A percentile compares a stretch with the other conserved stretches of the same genome.
phyloP scores from a whole-genome alignment of 352 stramenopile species.

The Globisporangium spinosum region DNA sequence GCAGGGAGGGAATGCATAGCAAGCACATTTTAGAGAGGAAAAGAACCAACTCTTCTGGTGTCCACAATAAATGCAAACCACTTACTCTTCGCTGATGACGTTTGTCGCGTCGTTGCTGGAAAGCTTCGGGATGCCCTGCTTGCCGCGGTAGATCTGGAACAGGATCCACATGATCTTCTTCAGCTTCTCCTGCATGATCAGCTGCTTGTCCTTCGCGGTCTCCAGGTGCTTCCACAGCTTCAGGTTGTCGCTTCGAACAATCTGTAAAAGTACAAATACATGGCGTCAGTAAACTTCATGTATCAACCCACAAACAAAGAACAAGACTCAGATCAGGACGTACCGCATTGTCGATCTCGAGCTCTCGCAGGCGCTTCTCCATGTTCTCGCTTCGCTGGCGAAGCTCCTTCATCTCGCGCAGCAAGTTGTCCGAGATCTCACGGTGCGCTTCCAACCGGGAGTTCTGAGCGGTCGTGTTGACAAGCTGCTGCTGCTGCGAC shows the following conservation, averaged over 20 bases:
- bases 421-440: conserved; percentile 73
- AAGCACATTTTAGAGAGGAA: conserved; percentile 26
- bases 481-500: conserved; percentile 35
- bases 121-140: conserved; percentile 76
- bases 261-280: conserved; percentile 25
- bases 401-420: conserved; percentile 84
- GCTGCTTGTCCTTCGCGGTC: conserved; percentile 81
- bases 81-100: conserved; percentile 81
- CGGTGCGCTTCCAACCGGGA: conserved; percentile 65
- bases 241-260: conserved; percentile 84
- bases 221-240: conserved; percentile 89
- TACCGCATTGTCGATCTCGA: conserved; percentile 87
- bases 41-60: conserved; percentile 12
- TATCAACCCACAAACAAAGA: neutral
- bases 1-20: conserved; percentile 13
- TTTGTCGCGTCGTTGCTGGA: conserved; percentile 47
- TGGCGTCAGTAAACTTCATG: neutral
- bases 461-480: conserved; percentile 52
- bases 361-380: conserved; percentile 80
- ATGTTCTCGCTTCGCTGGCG: conserved; percentile 81
- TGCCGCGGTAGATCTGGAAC: conserved; percentile 87
- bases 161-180: conserved; percentile 92
- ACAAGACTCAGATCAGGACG: conserved; percentile 4
- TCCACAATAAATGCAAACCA: conserved; percentile 20
- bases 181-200: conserved; percentile 90